Evolutionary conservation across 2,329 filamentous ascomycete genomes (phyloP).

Genomic region (Trichothecium roseum): DNA sequence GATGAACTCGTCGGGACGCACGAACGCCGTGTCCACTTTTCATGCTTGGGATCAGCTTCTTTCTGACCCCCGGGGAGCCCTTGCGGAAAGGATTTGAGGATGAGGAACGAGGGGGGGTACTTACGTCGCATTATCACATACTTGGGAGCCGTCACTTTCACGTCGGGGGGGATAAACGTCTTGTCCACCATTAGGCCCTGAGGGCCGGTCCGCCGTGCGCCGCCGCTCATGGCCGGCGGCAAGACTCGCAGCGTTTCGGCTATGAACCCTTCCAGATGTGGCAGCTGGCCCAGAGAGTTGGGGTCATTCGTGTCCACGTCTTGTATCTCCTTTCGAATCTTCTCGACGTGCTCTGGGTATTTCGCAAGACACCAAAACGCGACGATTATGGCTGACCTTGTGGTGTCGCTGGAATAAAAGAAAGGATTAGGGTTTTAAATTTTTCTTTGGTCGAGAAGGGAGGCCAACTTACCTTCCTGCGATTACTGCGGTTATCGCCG

Average conservation of each 20-base stretch:
- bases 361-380: neutral
- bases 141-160: slow-evolving; percentile 1
- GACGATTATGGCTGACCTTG: slow-evolving; percentile 1
- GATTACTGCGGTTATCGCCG: neutral
- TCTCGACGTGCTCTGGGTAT: neutral
- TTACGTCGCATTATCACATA: neutral
- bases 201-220: slow-evolving; percentile 18
- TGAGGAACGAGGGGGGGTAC: neutral
- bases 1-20: slow-evolving; percentile 5
- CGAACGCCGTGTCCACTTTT: slow-evolving; percentile 1
- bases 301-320: neutral
- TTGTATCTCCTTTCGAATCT: neutral
- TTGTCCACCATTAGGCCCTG: slow-evolving; percentile 20
- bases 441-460: too few species aligned
- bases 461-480: too few species aligned
- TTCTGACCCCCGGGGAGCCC: too few species aligned
- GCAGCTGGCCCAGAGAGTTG: neutral
- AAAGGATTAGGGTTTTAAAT: too few species aligned
- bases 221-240: slow-evolving; percentile 2
- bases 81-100: too few species aligned
- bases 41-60: neutral
- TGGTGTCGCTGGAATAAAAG: too few species aligned
- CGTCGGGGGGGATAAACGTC: slow-evolving; percentile 16
- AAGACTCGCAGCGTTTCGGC: slow-evolving; percentile 1
- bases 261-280: neutral